phyloP scores from a whole-genome alignment of 192 early-diverging fungal species.

The Umbelopsis sp. region DNA sequence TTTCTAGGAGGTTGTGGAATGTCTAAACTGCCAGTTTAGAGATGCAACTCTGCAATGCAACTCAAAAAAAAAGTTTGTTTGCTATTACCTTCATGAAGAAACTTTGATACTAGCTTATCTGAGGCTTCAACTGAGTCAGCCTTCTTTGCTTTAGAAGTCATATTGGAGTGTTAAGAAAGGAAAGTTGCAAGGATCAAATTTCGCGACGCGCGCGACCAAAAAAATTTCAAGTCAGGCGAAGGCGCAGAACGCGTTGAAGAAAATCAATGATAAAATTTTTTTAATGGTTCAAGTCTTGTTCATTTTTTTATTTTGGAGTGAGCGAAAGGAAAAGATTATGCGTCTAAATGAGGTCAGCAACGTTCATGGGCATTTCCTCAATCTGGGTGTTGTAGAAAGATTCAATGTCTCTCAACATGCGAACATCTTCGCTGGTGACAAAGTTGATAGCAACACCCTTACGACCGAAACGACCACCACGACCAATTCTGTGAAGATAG shows the following conservation, averaged over 20 bases:
- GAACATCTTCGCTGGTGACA: constrained; percentile 93
- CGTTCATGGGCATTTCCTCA: constrained; percentile 93
- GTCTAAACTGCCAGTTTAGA: background rate
- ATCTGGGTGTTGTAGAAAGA: constrained; percentile 98
- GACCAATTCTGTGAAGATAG: constrained; percentile 99
- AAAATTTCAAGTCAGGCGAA: background rate
- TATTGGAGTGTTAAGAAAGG: background rate
- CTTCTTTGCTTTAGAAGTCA: constrained; percentile 3
- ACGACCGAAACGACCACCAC: constrained; percentile 95
- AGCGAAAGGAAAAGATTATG: constrained; percentile 12
- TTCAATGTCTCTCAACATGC: constrained; percentile 95
- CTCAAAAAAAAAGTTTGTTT: background rate
- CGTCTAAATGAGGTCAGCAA: constrained; percentile 24
- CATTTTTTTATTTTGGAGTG: constrained; percentile 7
- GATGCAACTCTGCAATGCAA: background rate
- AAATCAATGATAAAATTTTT: background rate
- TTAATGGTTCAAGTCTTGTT: background rate
- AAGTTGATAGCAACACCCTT: constrained; percentile 99
- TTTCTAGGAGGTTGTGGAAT: constrained; percentile 9
- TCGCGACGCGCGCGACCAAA: background rate
- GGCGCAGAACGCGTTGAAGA: background rate
- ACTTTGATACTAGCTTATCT: constrained; percentile 31
- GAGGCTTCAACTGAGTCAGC: constrained; percentile 7
- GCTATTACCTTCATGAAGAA: constrained; percentile 36
- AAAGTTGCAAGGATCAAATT: background rate